These are phyloP conservation scores for Luffa acutangula DNA, from an alignment of 306 rosid genomes.

Conservation along the genomic window DNA sequence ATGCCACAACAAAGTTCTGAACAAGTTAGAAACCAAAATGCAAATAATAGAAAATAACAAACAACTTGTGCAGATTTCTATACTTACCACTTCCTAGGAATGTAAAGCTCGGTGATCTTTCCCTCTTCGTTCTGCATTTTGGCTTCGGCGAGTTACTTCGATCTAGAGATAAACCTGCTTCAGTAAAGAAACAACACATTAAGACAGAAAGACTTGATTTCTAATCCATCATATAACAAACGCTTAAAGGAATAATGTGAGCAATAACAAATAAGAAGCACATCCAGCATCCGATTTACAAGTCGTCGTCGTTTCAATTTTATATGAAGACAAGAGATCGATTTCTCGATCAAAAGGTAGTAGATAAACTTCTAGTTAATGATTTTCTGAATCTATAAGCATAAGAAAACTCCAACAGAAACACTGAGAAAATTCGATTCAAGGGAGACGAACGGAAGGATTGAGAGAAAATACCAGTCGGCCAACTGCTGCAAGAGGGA, in stretches of 20 bases:
- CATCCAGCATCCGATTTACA: neutral
- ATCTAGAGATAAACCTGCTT: neutral
- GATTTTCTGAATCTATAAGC: neutral
- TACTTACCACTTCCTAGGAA: slow-evolving; percentile 33
- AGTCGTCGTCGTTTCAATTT: neutral
- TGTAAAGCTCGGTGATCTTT: slow-evolving; percentile 38
- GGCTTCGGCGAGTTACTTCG: neutral
- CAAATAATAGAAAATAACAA: neutral
- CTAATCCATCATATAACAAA: neutral
- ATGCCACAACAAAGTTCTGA: neutral
- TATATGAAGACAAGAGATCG: neutral
- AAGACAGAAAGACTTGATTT: neutral
- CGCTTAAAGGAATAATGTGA: neutral
- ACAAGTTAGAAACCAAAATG: neutral
- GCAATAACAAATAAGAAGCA: neutral
- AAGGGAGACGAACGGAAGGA: neutral
- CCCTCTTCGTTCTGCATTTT: slow-evolving; percentile 45
- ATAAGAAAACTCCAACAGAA: neutral
- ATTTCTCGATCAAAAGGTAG: neutral
- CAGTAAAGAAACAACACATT: neutral
- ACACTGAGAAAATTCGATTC: neutral
- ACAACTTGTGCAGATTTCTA: neutral
- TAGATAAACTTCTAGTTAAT: neutral
- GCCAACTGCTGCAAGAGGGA: neutral
- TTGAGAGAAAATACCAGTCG: neutral